Percentiles rank a stretch among this genome's conserved stretches.
Evolutionary conservation across 306 rosid species (phyloP).

Genomic region (Rosa multiflora): DNA sequence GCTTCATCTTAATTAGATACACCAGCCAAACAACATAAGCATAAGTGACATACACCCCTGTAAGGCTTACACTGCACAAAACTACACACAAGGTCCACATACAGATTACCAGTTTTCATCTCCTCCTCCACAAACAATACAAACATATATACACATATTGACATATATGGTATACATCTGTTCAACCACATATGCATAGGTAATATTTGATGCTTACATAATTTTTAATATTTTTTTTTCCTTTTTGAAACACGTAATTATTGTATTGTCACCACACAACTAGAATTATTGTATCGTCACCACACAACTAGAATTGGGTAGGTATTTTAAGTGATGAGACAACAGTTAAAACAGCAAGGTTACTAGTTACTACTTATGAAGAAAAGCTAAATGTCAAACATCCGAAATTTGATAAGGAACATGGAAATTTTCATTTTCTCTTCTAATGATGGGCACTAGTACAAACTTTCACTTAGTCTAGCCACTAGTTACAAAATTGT

Average conservation of each 20-base stretch:
- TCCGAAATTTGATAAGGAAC: neutral
- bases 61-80: neutral
- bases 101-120: neutral
- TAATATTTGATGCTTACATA: neutral
- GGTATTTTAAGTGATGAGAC: neutral
- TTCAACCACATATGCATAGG: neutral
- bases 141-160: neutral
- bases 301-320: too few relatives aligned
- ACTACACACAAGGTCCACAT: neutral
- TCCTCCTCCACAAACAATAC: neutral
- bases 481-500: constrained; percentile 36
- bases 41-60: neutral
- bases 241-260: neutral
- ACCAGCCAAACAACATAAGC: neutral
- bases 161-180: neutral
- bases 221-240: neutral
- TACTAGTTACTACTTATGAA: neutral
- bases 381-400: neutral
- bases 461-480: constrained; percentile 18
- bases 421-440: neutral
- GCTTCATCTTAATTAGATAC: neutral
- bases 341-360: neutral
- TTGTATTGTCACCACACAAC: neutral
- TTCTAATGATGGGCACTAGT: neutral
- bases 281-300: too few relatives aligned